Evolutionary conservation across 495 filamentous ascomycete genomes (phyloP), one percentile per base, ranked within the genome.

Genomic region (Halenospora varia): DNA sequence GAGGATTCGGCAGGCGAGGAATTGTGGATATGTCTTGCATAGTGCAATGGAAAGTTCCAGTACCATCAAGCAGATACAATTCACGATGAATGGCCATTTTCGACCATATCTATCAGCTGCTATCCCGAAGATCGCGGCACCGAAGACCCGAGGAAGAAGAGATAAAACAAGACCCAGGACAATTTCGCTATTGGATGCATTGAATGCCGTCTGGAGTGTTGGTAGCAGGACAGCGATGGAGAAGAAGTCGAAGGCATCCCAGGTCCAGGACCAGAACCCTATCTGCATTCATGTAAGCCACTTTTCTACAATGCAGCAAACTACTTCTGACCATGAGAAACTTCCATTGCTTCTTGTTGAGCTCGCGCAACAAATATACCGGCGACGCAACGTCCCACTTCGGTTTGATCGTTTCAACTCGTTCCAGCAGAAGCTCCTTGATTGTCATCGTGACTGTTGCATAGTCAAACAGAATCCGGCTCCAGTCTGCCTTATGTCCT

Each of bases 191-290:
- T 86, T 86, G 46, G 78, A 72, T 61, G 79, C 82, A 55, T 76
- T 77, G 62, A 94, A 96, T 2, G 72, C 69, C 61, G 83, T 69
- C 22, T 88, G 84, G 25, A 96, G 76, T 25, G 89, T 70, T 2
- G 72, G 70, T 18, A 90, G 82, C 0, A 88, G 90, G 54, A 96
- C 68, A 3, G 85, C 89, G 62, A 94, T 88, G 59, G 88, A 92
- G 75, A 96, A 96, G 77, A 94, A 96, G 67, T 96, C 90, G 60
- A 94, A 92, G 13, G 90, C 83, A 68, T 96, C 90, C 88, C 89
- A 93, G 0, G 85, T 83, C 82, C 29, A 35, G 4, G 29, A 4
- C 29, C 29, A 35, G 13, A 35, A 35, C 29, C 29, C 29, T 6
- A 35, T 4, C 29, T 35, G 29, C 29, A 6, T 35, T 35, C 13